These are phyloP conservation scores for Calcarisporium arbuscula DNA, from an alignment of 2,329 filamentous ascomycete species.

Conservation along the genomic window DNA sequence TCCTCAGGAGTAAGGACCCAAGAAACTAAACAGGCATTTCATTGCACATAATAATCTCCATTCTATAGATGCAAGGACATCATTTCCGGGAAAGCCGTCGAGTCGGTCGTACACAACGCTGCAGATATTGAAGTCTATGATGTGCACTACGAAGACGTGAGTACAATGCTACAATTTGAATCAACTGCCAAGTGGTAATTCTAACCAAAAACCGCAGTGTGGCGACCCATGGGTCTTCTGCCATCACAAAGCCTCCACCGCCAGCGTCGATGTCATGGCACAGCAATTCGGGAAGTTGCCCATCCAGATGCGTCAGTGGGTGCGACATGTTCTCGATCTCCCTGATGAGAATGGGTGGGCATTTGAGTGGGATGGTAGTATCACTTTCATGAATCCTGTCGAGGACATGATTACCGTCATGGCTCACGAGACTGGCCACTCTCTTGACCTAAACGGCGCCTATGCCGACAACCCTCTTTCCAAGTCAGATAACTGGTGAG, in stretches of 20 bases:
- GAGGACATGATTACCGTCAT: constrained; percentile 14
- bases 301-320: constrained; percentile 19
- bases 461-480: constrained; percentile 5
- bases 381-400: background rate
- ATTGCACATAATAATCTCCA: too few species aligned
- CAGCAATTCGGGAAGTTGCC: constrained; percentile 22
- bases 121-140: constrained; percentile 19
- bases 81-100: too few species aligned
- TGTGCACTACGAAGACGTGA: constrained; percentile 19
- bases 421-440: constrained; percentile 14
- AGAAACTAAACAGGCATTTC: too few species aligned
- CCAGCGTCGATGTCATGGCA: constrained; percentile 17
- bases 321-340: constrained; percentile 18
- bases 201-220: too few species aligned
- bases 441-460: constrained; percentile 15
- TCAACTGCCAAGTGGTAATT: too few species aligned
- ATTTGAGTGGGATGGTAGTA: too few species aligned
- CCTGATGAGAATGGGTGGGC: too few species aligned
- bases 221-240: constrained; percentile 22
- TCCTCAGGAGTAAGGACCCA: too few species aligned
- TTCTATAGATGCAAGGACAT: too few species aligned
- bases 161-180: too few species aligned
- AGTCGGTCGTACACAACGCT: constrained; percentile 8
- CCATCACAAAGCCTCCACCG: constrained; percentile 17
- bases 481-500: constrained; percentile 11